Conservation (phyloP, 2,329 filamentous ascomycete genomes). For the Neonectria faginata region DNA sequence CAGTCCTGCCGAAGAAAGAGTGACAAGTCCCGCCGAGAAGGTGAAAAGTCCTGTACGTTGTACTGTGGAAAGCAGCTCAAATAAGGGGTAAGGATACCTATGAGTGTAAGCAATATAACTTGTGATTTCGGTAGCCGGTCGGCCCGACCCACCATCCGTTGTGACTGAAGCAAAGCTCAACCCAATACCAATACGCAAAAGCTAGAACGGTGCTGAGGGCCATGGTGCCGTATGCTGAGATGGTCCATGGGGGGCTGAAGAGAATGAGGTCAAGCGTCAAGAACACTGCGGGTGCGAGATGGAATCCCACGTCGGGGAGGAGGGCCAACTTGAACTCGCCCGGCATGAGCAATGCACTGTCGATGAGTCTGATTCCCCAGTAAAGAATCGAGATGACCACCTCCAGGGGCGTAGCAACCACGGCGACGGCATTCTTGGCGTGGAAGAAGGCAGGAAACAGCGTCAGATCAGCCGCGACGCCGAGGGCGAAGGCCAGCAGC, state of each 20-base stretch:
- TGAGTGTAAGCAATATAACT: slow-evolving; percentile 22
- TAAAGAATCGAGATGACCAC: slow-evolving; percentile 78
- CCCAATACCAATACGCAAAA: slow-evolving; percentile 80
- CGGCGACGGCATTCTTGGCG: slow-evolving; percentile 74
- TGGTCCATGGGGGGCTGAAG: slow-evolving; percentile 79
- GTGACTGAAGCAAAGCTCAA: slow-evolving; percentile 75
- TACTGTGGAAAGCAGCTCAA: slow-evolving; percentile 72
- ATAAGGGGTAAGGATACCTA: slow-evolving; percentile 90
- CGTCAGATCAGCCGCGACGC: slow-evolving; percentile 73
- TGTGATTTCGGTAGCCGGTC: neutral
- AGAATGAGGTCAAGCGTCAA: slow-evolving; percentile 74
- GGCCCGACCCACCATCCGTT: slow-evolving; percentile 70
- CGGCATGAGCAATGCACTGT: slow-evolving; percentile 64
- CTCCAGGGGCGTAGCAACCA: slow-evolving; percentile 76
- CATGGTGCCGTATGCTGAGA: slow-evolving; percentile 70
- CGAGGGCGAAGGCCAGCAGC: slow-evolving; percentile 70
- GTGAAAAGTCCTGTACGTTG: slow-evolving; percentile 78
- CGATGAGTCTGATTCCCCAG: slow-evolving; percentile 73
- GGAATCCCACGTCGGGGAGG: slow-evolving; percentile 72
- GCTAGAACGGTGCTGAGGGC: slow-evolving; percentile 69
- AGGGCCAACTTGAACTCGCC: slow-evolving; percentile 67
- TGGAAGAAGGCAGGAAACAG: slow-evolving; percentile 68
- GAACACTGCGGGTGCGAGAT: slow-evolving; percentile 73
- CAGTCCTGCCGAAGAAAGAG: slow-evolving; percentile 73
- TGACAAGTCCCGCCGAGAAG: slow-evolving; percentile 77